phyloP scores from a whole-genome alignment of 306 rosid species.

The Vicia villosa region DNA sequence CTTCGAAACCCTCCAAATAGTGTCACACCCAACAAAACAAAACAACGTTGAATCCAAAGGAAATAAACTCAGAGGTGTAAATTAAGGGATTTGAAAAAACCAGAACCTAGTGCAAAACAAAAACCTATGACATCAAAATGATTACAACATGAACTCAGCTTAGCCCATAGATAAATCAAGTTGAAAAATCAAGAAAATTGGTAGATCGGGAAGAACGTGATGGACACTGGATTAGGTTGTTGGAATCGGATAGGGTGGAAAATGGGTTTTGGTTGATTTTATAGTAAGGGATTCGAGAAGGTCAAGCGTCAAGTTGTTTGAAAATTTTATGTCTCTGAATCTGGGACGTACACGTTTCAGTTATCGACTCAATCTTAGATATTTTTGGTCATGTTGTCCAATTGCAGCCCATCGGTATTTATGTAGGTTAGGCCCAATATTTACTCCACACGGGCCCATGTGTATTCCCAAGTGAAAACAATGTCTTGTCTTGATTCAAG shows the following conservation, averaged over 20 bases:
- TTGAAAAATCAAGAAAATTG: neutral
- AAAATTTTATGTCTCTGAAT: slow-evolving; percentile 35
- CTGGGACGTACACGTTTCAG: slow-evolving; percentile 46
- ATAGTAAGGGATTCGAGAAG: neutral
- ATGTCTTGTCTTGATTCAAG: too few relatives aligned
- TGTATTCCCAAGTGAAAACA: neutral
- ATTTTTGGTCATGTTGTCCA: slow-evolving; percentile 16
- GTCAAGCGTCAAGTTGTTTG: slow-evolving; percentile 25
- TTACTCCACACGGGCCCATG: neutral
- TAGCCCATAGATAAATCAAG: slow-evolving; percentile 15
- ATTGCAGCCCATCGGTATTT: neutral
- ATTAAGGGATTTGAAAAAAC: neutral
- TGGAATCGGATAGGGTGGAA: neutral
- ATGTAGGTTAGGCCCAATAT: slow-evolving; percentile 25
- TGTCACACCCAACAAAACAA: slow-evolving; percentile 35
- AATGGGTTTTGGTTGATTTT: neutral
- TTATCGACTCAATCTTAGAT: neutral
- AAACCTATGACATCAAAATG: neutral
- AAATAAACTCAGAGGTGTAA: neutral
- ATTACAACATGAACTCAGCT: neutral
- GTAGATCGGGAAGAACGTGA: neutral
- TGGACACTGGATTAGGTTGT: slow-evolving; percentile 33
- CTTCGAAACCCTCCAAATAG: slow-evolving; percentile 71
- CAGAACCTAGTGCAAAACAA: neutral
- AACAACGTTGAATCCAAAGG: neutral